Evolutionary conservation across 2,329 filamentous ascomycete genomes (phyloP).

Genomic region (Lecanicillium sp.): DNA sequence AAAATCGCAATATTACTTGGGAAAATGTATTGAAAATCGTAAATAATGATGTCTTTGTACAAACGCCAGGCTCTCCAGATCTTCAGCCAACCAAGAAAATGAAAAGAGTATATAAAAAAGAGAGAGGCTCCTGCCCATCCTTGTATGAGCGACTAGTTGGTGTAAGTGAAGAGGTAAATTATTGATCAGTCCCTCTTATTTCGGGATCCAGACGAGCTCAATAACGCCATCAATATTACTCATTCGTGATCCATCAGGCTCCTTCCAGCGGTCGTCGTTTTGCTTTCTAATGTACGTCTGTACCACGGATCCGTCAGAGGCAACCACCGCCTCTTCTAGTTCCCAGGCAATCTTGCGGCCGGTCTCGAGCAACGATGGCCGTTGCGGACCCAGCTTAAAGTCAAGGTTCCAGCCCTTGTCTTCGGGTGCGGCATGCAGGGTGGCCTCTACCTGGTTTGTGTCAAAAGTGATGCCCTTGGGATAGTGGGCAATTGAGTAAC

Average conservation of each 20-base stretch:
- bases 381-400: conserved; percentile 42
- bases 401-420: conserved; percentile 44
- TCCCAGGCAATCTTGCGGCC: conserved; percentile 48
- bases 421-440: conserved; percentile 40
- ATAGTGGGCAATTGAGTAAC: conserved; percentile 53
- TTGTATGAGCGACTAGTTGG: no score
- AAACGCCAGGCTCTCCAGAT: no score
- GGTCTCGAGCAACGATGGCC: conserved; percentile 37
- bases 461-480: conserved; percentile 42
- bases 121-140: no score
- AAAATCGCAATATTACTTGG: no score
- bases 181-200: conserved; percentile 11
- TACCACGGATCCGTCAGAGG: conserved; percentile 40
- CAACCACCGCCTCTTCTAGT: conserved; percentile 39
- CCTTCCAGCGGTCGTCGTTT: conserved; percentile 46
- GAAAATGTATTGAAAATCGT: no score
- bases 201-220: conserved; percentile 49
- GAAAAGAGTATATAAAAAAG: not conserved
- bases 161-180: no score
- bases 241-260: conserved; percentile 38
- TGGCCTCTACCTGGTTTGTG: conserved; percentile 42
- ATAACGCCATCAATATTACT: conserved; percentile 46
- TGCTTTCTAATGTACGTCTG: conserved; percentile 47
- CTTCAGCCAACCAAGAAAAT: not conserved
- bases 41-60: no score